These are phyloP conservation scores for Paramecium sonneborni DNA, from an alignment of 73 alveolate genomes.

Conservation along the genomic window DNA sequence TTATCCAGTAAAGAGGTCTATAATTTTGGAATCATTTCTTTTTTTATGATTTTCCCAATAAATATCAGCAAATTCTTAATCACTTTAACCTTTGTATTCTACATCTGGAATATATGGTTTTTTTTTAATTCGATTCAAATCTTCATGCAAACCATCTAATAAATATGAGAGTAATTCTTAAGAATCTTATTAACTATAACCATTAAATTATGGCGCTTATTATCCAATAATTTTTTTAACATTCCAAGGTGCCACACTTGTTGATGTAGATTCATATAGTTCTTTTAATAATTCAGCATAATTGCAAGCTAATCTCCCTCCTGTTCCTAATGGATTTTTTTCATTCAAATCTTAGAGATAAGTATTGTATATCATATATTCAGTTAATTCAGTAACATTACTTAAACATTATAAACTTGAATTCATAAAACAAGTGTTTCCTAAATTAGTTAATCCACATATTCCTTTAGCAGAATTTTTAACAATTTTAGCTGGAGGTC, in stretches of 20 bases:
- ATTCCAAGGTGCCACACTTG: slow-evolving; percentile 73
- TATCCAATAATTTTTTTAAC: slow-evolving; percentile 79
- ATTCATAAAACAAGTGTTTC: slow-evolving; percentile 99
- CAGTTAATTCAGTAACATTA: slow-evolving; percentile 84
- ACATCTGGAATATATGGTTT: slow-evolving; percentile 87
- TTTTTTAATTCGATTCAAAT: slow-evolving; percentile 86
- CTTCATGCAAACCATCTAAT: slow-evolving; percentile 96
- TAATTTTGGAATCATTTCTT: slow-evolving; percentile 93
- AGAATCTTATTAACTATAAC: slow-evolving; percentile 83
- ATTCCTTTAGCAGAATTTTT: slow-evolving; percentile 68
- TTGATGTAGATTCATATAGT: slow-evolving; percentile 77
- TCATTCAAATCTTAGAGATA: slow-evolving; percentile 85
- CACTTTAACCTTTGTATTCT: slow-evolving; percentile 81
- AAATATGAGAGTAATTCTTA: slow-evolving; percentile 89
- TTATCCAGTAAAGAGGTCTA: slow-evolving; percentile 95
- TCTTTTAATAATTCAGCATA: slow-evolving; percentile 90
- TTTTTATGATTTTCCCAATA: slow-evolving; percentile 87
- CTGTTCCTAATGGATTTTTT: slow-evolving; percentile 94
- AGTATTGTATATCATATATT: slow-evolving; percentile 80
- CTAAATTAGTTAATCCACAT: slow-evolving; percentile 93
- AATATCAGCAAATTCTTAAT: slow-evolving; percentile 84
- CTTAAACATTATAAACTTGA: slow-evolving; percentile 93
- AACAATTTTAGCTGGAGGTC: slow-evolving; percentile 54
- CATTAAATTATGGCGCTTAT: slow-evolving; percentile 84
- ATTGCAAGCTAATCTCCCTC: slow-evolving; percentile 90